Evolutionary conservation across 2,329 filamentous ascomycete species (phyloP), one percentile per base, ranked within the genome.

Genomic region (Hymenoscyphus occultus): DNA sequence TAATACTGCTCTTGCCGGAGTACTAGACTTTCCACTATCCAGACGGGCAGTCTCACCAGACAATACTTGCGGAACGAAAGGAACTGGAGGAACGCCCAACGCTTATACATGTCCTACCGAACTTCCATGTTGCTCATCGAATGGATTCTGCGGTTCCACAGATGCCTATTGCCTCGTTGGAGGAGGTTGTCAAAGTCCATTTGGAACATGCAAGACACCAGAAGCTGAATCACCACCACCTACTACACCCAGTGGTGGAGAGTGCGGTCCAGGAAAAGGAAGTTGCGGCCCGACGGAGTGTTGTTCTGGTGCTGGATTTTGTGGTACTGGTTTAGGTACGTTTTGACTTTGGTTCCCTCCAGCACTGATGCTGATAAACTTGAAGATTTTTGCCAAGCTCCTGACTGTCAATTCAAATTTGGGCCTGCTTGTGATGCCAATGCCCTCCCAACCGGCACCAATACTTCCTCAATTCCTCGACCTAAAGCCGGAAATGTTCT

Each of bases 381-480:
- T 40, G n/a, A 60, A 39, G 80, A 83, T 3, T 86, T 86, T 75
- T 89, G 86, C 76, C 79, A 79, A 39, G 82, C 85, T 9, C 86
- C 86, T 1, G 82, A 85, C 56, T 89, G 86, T 72, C 80, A 85
- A 74, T 84, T 87, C 71, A 77, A 83, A 66, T 87, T 83, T 69
- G 84, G 84, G 14, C 80, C 85, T 14, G 81, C 77, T 12, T 89
- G 86, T 68, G 85, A 88, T 68, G 86, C 82, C 62, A 88, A 88
- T 70, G 73, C 76, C 35, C 79, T 78, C 70, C 80, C 84, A 54
- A 64, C 81, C 67, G 86, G 86, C 1, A 78, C 80, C 5, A 82
- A 85, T 67, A 89, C 86, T 0, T 80, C 80, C 3, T 77, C 76
- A 0, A 75, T 87, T 48, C 56, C 67, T 19, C 63, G 87, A 10